Base-by-base conservation (phyloP, 352 stramenopile genomes). In the Phytopythium aichiense region DNA sequence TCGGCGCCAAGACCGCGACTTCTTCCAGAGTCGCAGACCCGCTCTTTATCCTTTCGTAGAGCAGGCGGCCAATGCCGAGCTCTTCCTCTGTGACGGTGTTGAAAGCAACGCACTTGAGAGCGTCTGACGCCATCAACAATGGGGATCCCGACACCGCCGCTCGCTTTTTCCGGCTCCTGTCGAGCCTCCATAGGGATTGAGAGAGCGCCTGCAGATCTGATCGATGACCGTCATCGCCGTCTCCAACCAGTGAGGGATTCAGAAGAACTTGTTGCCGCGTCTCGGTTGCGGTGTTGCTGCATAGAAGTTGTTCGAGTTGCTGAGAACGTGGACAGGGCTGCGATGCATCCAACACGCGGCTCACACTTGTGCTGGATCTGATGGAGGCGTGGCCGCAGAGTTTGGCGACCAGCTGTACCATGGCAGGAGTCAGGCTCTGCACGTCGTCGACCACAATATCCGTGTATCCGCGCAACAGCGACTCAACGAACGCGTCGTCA, bases 381-480 rank as follows among this genome's bases (percentile, higher is more conserved):
- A 92, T 74, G 43, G 51, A 67, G 1, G 65, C 61, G 16, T 84
- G 73, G 2, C 53, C 69, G 33, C 67, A 85, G 25, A 82, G 56
- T 40, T 74, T 66, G 2, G 60, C 74, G 15, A 89, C 49, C 6
- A 91, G 58, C 30, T 67, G 68, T 20, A 82, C 65, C 78, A 90
- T 91, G 5, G 82, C 81, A 1, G 84, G 82, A 20, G 76, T 89
- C 70, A 92, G 73, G 33, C 65, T 74, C 33, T 93, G 71, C 0
- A 92, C 50, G 43, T 93, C 81, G 42, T 93, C 84, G 25, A 92
- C 64, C 25, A 92, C 70, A 9, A 95, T 63, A 31, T 91, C 79
- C 31, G 78, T 90, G 54, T 77, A 87, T 7, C 72, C 69, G 22
- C 56, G 65, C 45, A 88, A 16, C 15, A 82, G 38, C 7, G 69